phyloP scores from a whole-genome alignment of 176 grass and related monocot species.

The Zea mays region Zm-B73-REFERENCE-NAM-5.0 NC_050097.1:43570501-43571000 shows the following conservation, averaged over 20 bases:
- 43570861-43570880: background rate
- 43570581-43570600: background rate
- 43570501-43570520: constrained; percentile 85
- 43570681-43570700: constrained; percentile 78
- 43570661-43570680: constrained; percentile 62
- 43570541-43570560: background rate
- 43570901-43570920: constrained; percentile 41
- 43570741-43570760: constrained; percentile 87
- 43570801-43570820: background rate
- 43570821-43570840: background rate
- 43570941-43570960: background rate
- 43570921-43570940: constrained; percentile 39
- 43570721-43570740: constrained; percentile 95
- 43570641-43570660: constrained; percentile 47
- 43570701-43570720: constrained; percentile 97
- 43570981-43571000: constrained; percentile 18
- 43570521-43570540: constrained; percentile 27
- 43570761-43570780: constrained; percentile 96
- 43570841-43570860: no score
- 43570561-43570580: background rate
- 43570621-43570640: background rate
- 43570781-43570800: constrained; percentile 45
- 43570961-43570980: background rate
- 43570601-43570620: background rate
- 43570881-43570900: constrained; percentile 7